Percentiles rank a stretch among this genome's conserved stretches.
These are phyloP conservation scores for Kandelia obovata DNA, from an alignment of 345 rosid species.

Conservation along the genomic window DNA sequence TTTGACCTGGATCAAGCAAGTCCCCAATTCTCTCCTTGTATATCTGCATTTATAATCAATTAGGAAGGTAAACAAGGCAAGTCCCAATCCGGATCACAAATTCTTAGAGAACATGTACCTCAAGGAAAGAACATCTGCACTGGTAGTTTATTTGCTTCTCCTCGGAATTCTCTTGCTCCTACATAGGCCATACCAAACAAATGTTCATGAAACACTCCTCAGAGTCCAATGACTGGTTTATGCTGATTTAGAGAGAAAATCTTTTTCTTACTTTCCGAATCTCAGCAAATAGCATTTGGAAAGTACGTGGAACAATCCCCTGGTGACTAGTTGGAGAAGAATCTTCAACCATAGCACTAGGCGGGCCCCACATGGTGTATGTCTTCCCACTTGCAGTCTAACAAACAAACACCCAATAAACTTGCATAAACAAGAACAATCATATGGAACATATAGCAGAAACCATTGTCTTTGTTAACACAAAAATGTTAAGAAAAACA, in stretches of 20 bases:
- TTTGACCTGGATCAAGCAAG: slow-evolving; percentile 82
- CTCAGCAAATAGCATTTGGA: slow-evolving; percentile 75
- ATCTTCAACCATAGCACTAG: slow-evolving; percentile 87
- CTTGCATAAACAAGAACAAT: background rate
- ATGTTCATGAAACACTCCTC: slow-evolving; percentile 10
- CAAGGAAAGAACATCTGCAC: slow-evolving; percentile 96
- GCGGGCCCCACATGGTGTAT: slow-evolving; percentile 96
- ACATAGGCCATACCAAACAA: slow-evolving; percentile 14
- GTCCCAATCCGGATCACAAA: background rate
- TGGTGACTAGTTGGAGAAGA: slow-evolving; percentile 69
- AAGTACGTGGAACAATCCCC: slow-evolving; percentile 87
- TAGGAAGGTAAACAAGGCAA: background rate
- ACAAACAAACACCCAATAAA: slow-evolving; percentile 20
- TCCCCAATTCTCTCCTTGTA: slow-evolving; percentile 90
- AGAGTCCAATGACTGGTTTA: background rate
- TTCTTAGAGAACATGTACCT: slow-evolving; percentile 41
- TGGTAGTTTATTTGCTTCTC: slow-evolving; percentile 77
- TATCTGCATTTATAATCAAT: slow-evolving; percentile 42
- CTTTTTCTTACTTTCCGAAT: slow-evolving; percentile 54
- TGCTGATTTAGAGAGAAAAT: slow-evolving; percentile 10
- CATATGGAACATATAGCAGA: background rate
- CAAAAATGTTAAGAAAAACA: background rate
- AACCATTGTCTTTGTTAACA: background rate
- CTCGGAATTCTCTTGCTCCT: slow-evolving; percentile 69
- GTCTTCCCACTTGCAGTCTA: slow-evolving; percentile 98